Conservation (phyloP, 1,284 basidiomycete genomes). For the Xanthoconium separans region DNA sequence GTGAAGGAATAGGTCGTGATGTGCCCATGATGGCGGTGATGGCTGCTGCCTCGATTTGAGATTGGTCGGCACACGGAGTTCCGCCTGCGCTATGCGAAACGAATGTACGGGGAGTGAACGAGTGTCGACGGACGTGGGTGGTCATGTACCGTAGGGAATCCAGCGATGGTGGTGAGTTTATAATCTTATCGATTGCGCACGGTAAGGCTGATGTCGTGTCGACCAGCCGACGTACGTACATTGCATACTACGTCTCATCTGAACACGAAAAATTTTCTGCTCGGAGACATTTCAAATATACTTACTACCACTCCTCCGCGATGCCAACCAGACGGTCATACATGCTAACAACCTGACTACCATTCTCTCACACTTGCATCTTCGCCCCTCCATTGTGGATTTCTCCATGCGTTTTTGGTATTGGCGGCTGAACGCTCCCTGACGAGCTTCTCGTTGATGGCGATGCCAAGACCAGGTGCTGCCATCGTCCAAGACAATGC, state of each 20-base stretch:
- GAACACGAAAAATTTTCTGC: no score
- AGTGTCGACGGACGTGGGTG: slow-evolving; percentile 3
- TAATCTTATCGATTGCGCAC: slow-evolving; percentile 1
- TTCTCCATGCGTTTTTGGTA: slow-evolving; percentile 54
- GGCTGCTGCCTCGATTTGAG: neutral
- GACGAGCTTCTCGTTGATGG: slow-evolving; percentile 67
- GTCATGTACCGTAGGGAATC: neutral
- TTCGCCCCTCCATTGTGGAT: slow-evolving; percentile 59
- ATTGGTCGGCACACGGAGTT: neutral
- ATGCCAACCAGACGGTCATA: no score
- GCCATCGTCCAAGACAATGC: neutral
- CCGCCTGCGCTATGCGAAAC: slow-evolving; percentile 1
- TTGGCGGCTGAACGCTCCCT: slow-evolving; percentile 33
- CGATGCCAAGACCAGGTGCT: slow-evolving; percentile 69
- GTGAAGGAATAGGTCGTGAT: slow-evolving; percentile 14
- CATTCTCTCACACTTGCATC: slow-evolving; percentile 57
- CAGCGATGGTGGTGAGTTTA: slow-evolving; percentile 11
- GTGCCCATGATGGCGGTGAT: slow-evolving; percentile 1
- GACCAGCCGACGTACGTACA: neutral
- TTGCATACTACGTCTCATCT: no score
- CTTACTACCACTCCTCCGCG: no score
- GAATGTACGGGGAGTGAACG: neutral
- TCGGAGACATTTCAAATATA: no score
- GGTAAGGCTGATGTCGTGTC: neutral
- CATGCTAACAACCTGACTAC: slow-evolving; percentile 29